Percentiles rank a stretch among this genome's conserved stretches.
These are phyloP conservation scores for Jacaranda copaia DNA, from an alignment of 257 asterid species.

Conservation along the genomic window DNA sequence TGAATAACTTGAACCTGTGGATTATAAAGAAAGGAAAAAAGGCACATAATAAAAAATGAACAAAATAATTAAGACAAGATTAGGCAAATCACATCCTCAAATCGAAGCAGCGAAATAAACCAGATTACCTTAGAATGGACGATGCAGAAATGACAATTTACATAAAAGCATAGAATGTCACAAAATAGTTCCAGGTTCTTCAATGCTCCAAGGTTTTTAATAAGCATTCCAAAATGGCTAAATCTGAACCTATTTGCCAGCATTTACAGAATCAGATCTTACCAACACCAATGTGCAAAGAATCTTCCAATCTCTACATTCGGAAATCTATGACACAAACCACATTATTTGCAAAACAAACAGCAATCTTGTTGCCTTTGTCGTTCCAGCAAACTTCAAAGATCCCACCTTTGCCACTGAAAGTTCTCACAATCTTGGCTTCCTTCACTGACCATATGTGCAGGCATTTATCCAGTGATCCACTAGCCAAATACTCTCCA, in stretches of 20 bases:
- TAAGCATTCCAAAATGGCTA: neutral
- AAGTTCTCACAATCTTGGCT: constrained; percentile 81
- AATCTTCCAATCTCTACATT: constrained; percentile 49
- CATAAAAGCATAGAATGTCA: neutral
- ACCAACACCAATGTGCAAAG: neutral
- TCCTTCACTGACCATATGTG: constrained; percentile 98
- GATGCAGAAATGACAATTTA: neutral
- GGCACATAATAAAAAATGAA: neutral
- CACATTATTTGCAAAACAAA: constrained; percentile 90
- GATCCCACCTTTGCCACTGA: constrained; percentile 87
- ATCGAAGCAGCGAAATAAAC: neutral
- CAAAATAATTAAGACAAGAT: neutral
- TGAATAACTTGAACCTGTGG: neutral
- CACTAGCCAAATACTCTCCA: constrained; percentile 91
- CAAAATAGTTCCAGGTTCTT: neutral
- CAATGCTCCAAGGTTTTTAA: neutral
- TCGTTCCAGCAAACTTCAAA: constrained; percentile 99
- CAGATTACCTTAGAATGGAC: no score
- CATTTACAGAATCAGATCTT: neutral
- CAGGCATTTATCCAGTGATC: constrained; percentile 91
- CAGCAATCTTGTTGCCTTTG: constrained; percentile 90
- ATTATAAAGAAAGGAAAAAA: neutral
- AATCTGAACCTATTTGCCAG: neutral
- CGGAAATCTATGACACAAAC: constrained; percentile 92
- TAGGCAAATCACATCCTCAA: neutral